These are phyloP conservation scores for Yamadazyma ubonensis DNA, from an alignment of 805 yeast genomes.

Conservation along the genomic window DNA sequence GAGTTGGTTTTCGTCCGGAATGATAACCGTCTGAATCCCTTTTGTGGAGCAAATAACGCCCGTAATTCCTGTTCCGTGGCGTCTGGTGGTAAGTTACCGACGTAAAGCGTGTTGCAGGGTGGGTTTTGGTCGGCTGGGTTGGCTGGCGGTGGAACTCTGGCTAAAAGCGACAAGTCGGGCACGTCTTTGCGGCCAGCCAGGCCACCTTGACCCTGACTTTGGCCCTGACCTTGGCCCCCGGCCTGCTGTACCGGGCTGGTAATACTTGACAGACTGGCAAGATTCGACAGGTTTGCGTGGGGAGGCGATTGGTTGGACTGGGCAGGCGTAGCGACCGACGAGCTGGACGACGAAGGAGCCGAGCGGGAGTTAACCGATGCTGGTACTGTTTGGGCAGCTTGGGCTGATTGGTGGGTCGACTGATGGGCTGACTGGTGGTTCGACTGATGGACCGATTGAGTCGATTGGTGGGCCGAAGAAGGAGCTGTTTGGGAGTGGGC, in stretches of 20 bases:
- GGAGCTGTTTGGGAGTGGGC: neutral
- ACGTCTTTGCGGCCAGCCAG: slow-evolving; percentile 32
- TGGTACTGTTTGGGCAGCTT: too few species aligned
- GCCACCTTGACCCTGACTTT: slow-evolving; percentile 10
- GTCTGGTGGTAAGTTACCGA: slow-evolving; percentile 96
- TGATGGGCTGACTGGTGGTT: too few species aligned
- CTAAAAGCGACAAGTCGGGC: slow-evolving; percentile 69
- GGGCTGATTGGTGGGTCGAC: too few species aligned
- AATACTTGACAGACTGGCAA: slow-evolving; percentile 9
- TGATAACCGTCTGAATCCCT: slow-evolving; percentile 89
- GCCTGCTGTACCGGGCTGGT: slow-evolving; percentile 10
- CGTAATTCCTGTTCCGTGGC: slow-evolving; percentile 92
- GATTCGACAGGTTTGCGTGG: too few species aligned
- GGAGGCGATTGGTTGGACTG: slow-evolving; percentile 7
- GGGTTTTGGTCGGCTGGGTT: slow-evolving; percentile 99
- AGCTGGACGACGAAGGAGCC: too few species aligned
- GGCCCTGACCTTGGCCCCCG: slow-evolving; percentile 6
- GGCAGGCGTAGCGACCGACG: neutral
- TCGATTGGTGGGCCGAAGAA: neutral
- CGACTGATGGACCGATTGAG: neutral
- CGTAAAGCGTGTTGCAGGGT: slow-evolving; percentile 95
- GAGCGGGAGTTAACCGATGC: too few species aligned
- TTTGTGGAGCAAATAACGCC: slow-evolving; percentile 80
- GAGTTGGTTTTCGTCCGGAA: slow-evolving; percentile 64
- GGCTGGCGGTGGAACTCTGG: slow-evolving; percentile 86